A percentile compares a stretch with the other conserved stretches of the same genome.
phyloP scores from a whole-genome alignment of 306 rosid genomes.

The Casuarina glauca region DNA sequence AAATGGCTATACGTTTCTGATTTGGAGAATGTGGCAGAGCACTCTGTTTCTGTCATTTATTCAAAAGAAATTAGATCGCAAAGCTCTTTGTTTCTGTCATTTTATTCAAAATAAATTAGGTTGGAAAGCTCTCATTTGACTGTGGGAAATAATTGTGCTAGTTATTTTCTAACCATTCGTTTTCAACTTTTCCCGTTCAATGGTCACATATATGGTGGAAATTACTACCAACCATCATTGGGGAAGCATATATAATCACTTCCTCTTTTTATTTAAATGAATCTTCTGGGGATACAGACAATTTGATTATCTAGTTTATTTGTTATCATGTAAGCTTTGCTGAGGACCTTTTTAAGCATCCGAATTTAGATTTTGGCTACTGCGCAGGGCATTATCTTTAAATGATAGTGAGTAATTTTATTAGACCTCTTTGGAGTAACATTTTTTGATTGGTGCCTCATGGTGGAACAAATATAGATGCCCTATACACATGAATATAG shows the following conservation, averaged over 20 bases:
- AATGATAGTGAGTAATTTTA: not conserved
- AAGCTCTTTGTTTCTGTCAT: no score
- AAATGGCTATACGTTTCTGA: no score
- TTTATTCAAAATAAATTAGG: no score
- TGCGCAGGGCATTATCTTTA: not conserved
- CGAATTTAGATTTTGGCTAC: not conserved
- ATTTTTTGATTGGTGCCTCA: not conserved
- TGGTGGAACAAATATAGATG: constrained; percentile 1
- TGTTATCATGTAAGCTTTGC: not conserved
- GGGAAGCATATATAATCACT: not conserved
- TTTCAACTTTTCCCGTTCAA: not conserved
- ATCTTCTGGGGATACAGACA: not conserved
- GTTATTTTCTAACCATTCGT: no score
- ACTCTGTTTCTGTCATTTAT: no score
- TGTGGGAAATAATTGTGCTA: no score
- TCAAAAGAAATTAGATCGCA: no score
- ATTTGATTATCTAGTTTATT: not conserved
- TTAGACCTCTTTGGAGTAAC: not conserved
- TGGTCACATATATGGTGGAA: not conserved
- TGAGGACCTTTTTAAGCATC: not conserved
- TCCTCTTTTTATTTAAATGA: not conserved
- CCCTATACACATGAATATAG: not conserved
- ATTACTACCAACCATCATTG: not conserved
- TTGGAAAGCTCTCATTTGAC: no score
- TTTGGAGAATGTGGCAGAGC: no score